Conservation (phyloP, 208 protist species). For the Leishmania tropica region DNA sequence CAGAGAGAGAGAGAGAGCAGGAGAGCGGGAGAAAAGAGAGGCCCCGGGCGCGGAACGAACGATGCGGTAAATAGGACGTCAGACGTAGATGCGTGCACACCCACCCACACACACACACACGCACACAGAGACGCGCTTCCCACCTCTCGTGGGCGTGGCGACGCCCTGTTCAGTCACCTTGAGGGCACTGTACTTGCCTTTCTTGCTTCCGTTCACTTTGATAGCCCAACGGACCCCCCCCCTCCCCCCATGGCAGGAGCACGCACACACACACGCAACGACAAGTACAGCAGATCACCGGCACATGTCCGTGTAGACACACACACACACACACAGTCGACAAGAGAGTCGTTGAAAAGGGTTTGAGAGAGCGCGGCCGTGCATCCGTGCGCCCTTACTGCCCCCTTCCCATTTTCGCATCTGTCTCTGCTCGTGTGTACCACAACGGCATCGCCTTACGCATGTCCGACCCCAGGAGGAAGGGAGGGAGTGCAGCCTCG, state of each 20-base stretch:
- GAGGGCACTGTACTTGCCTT: not conserved
- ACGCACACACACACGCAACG: not conserved
- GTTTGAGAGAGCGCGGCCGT: not conserved
- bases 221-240: not conserved
- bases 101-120: not conserved
- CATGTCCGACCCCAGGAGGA: not conserved
- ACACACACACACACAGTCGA: not conserved
- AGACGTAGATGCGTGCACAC: not conserved
- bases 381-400: not conserved
- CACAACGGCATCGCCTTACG: not conserved
- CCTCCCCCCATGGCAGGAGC: not conserved
- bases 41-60: not conserved
- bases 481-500: not conserved
- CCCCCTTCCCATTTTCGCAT: not conserved
- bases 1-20: not conserved
- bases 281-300: not conserved
- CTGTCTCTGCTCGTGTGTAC: not conserved
- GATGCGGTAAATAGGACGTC: not conserved
- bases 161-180: not conserved
- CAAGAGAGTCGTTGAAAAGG: not conserved
- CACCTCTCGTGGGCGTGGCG: not conserved
- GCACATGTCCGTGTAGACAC: not conserved
- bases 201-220: not conserved
- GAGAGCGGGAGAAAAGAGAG: too few relatives aligned
- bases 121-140: not conserved